Evolutionary conservation across 176 grass and related monocot genomes (phyloP), one percentile per base, ranked within the genome.

Genomic region (Echinochloa phyllopogon): DNA sequence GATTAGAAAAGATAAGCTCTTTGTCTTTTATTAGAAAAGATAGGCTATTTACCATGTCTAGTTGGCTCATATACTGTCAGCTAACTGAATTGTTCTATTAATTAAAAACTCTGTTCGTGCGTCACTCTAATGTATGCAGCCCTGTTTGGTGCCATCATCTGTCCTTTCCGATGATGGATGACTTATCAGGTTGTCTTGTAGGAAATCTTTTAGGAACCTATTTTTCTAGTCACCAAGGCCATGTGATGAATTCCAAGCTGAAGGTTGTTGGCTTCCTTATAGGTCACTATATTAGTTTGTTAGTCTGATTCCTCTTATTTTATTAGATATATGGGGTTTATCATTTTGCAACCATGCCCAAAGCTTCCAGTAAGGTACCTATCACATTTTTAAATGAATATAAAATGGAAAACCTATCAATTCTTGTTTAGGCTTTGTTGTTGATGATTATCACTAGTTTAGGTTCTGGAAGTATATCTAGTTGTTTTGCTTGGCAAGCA

Each of bases 11-110:
- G 40, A 71, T 5, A 17, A 23, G 41, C 3, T 63, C 33, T 56
- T 62, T 84, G 80, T 72, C 47, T 73, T 88, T 51, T 83, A 17
- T 72, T 7, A 9, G 55, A 42, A 59, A 83, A 88, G 36, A 33
- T 33, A 33, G 29, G 29, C 29, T 33, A 33, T 77, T 61, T 77
- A 13, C 52, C 48, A 4, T 68, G 11, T 24, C 18, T 68, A 64
- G 24, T 75, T 83, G 70, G 52, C 64, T 82, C 44, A 70, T 71
- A 47, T 82, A 70, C 43, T 81, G 62, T 58, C 41, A 65, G 37
- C 52, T 77, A 18, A 27, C 45, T 48, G 62, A 68, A 13, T 33
- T 39, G 59, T 80, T 74, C 67, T 74, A 38, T 29, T 61, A 89
- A 11, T 42, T 40, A 21, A 67, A 56, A 59, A 15, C 59, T 57